Evolutionary conservation across 352 stramenopile species (phyloP).

Genomic region (Globisporangium solare): DNA sequence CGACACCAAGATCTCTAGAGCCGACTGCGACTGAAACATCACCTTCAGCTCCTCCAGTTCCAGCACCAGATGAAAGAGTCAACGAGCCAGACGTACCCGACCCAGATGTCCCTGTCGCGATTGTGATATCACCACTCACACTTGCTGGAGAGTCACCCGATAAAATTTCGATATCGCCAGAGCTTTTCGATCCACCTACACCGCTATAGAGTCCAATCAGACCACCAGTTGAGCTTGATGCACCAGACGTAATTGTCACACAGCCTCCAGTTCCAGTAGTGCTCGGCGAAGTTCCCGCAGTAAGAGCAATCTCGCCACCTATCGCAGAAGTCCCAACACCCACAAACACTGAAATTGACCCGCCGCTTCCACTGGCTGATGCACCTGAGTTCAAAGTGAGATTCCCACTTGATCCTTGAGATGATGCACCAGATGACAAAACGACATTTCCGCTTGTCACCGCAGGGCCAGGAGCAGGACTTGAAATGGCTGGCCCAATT

Average conservation of each 20-base stretch:
- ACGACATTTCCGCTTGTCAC: slow-evolving; percentile 17
- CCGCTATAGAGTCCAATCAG: slow-evolving; percentile 30
- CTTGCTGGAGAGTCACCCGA: slow-evolving; percentile 26
- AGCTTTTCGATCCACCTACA: slow-evolving; percentile 32
- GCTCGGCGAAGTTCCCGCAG: slow-evolving; percentile 20
- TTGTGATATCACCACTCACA: slow-evolving; percentile 44
- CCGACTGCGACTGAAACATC: slow-evolving; percentile 41
- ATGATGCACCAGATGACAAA: slow-evolving; percentile 15
- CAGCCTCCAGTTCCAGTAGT: slow-evolving; percentile 27
- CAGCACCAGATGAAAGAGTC: slow-evolving; percentile 36
- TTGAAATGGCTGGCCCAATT: slow-evolving; percentile 16
- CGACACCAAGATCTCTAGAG: slow-evolving; percentile 32
- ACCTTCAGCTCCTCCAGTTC: slow-evolving; percentile 38
- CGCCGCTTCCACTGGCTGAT: slow-evolving; percentile 20
- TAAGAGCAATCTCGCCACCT: slow-evolving; percentile 27
- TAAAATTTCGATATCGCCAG: slow-evolving; percentile 37
- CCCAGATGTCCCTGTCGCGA: slow-evolving; percentile 35
- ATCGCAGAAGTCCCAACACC: slow-evolving; percentile 17
- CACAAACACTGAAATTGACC: slow-evolving; percentile 17
- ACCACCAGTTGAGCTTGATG: slow-evolving; percentile 32
- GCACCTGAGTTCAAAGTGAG: slow-evolving; percentile 19
- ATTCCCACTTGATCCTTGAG: slow-evolving; percentile 20
- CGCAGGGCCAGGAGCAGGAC: slow-evolving; percentile 5
- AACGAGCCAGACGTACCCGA: slow-evolving; percentile 45
- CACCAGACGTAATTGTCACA: slow-evolving; percentile 30